Conservation (phyloP, 164 flowering plant genomes). For the Vitis labrusca region DNA sequence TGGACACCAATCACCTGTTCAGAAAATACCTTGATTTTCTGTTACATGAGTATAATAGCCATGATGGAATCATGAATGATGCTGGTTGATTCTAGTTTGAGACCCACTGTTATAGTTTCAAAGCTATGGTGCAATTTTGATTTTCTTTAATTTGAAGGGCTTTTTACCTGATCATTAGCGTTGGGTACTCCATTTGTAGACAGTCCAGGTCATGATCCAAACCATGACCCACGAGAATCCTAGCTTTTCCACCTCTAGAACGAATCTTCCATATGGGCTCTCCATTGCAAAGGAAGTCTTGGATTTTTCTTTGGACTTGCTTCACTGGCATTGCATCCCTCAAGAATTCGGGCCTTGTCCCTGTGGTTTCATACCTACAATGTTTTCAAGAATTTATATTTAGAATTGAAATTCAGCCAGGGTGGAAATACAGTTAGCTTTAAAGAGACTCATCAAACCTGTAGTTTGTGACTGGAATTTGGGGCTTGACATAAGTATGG, state of each 20-base stretch:
- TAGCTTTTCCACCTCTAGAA: constrained; percentile 63
- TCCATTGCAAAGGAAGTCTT: constrained; percentile 84
- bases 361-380: constrained; percentile 73
- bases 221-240: constrained; percentile 92
- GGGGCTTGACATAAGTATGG: constrained; percentile 74
- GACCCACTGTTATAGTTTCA: no score
- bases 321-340: constrained; percentile 75
- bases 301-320: constrained; percentile 70
- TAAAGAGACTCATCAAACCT: neutral
- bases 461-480: constrained; percentile 69
- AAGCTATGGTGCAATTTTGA: no score
- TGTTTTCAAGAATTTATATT: neutral
- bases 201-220: constrained; percentile 80
- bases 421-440: neutral
- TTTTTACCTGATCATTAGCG: constrained; percentile 59
- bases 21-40: no score
- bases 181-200: constrained; percentile 72
- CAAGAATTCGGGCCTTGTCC: constrained; percentile 70
- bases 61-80: no score
- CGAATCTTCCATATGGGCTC: constrained; percentile 84
- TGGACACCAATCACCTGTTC: no score
- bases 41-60: no score
- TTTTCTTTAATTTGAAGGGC: neutral
- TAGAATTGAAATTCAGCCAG: neutral
- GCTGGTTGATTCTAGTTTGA: no score